Conservation (phyloP, 352 stramenopile genomes). For the Aphanomyces cochlioides region DNA sequence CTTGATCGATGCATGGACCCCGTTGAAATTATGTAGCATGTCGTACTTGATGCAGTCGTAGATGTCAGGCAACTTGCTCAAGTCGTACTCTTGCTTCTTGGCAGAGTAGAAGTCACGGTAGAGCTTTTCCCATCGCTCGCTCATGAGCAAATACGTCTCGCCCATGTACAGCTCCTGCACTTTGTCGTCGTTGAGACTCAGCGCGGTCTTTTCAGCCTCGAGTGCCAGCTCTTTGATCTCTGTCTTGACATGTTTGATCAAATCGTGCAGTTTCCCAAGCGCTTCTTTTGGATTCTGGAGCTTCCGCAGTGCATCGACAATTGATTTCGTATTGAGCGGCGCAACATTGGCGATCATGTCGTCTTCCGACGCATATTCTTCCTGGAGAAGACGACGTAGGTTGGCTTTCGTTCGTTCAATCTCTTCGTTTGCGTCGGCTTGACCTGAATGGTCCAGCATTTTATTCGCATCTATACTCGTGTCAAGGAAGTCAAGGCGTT, state of each 20-base stretch:
- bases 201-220: constrained; percentile 23
- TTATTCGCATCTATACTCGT: constrained; percentile 77
- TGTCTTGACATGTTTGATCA: constrained; percentile 69
- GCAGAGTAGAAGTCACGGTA: constrained; percentile 93
- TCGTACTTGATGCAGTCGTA: constrained; percentile 98
- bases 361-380: constrained; percentile 62
- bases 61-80: constrained; percentile 96
- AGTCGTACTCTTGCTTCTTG: constrained; percentile 88
- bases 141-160: constrained; percentile 93
- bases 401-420: constrained; percentile 78
- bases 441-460: constrained; percentile 98
- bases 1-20: constrained; percentile 77
- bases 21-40: constrained; percentile 94
- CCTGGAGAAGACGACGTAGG: constrained; percentile 89
- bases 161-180: constrained; percentile 88
- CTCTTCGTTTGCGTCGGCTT: constrained; percentile 95
- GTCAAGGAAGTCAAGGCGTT: constrained; percentile 5
- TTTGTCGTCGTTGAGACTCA: constrained; percentile 10
- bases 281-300: constrained; percentile 83
- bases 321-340: constrained; percentile 70
- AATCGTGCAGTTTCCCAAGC: constrained; percentile 60
- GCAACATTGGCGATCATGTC: constrained; percentile 64
- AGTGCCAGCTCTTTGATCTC: constrained; percentile 59
- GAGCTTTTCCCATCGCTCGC: constrained; percentile 93
- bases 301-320: constrained; percentile 64